Conservation (phyloP, 1,284 basidiomycete species). For the Ustilago lituana region DNA sequence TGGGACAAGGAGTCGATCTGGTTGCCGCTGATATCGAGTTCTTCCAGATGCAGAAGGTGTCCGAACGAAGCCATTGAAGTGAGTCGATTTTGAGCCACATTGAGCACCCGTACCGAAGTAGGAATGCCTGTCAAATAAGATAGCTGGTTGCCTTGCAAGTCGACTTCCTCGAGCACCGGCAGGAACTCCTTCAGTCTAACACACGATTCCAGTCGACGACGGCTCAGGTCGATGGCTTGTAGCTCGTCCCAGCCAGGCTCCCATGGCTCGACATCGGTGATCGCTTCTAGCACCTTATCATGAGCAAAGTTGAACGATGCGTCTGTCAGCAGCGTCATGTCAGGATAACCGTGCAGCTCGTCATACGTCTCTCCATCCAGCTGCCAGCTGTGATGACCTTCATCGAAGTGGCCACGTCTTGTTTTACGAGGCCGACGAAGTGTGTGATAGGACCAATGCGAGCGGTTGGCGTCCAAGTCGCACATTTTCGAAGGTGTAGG, state of each 20-base stretch:
- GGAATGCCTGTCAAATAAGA: conserved; percentile 63
- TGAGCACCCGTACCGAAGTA: conserved; percentile 46
- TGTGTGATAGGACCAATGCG: conserved; percentile 43
- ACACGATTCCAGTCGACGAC: conserved; percentile 84
- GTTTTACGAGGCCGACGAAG: conserved; percentile 34
- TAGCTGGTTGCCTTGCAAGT: conserved; percentile 71
- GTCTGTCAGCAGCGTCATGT: conserved; percentile 73
- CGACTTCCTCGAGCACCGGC: conserved; percentile 81
- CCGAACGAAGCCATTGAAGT: conserved; percentile 87
- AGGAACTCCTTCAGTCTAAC: conserved; percentile 92
- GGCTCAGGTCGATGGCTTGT: conserved; percentile 78
- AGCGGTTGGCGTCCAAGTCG: conserved; percentile 26
- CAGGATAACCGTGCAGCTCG: conserved; percentile 45
- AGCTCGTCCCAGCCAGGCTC: conserved; percentile 93
- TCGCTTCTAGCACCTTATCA: conserved; percentile 86
- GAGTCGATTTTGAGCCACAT: conserved; percentile 71
- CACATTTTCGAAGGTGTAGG: conserved; percentile 16
- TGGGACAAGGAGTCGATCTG: conserved; percentile 76
- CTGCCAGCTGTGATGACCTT: conserved; percentile 14
- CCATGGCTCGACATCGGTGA: conserved; percentile 94
- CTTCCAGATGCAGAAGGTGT: conserved; percentile 85
- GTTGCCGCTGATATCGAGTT: conserved; percentile 89
- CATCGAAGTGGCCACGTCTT: conserved; percentile 11
- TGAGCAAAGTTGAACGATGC: conserved; percentile 93
- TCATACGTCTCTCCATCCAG: conserved; percentile 41